Percentiles rank a stretch among this genome's conserved stretches.
Conservation (phyloP, 768 basidiomycete genomes). For the Boletus insuetus region DNA sequence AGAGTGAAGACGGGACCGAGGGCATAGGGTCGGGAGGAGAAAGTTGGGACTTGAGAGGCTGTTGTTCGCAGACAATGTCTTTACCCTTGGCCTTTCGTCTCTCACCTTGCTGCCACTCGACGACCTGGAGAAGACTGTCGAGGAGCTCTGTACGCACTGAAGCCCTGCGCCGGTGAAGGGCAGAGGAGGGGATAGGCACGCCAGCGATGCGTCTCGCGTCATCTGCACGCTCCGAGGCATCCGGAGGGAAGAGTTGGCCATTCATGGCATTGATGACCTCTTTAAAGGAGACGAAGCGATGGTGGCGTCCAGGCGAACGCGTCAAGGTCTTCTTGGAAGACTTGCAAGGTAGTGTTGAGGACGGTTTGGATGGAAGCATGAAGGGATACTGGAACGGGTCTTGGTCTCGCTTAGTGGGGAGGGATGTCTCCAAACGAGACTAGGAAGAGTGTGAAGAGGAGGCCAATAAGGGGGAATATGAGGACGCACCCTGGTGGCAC, state of each 20-base stretch:
- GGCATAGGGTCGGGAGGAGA: slow-evolving; percentile 16
- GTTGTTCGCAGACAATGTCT: slow-evolving; percentile 34
- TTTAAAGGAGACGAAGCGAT: slow-evolving; percentile 48
- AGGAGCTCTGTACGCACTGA: slow-evolving; percentile 38
- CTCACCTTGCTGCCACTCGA: slow-evolving; percentile 42
- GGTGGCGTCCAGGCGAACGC: slow-evolving; percentile 13
- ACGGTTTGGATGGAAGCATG: slow-evolving; percentile 25
- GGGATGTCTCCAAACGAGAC: slow-evolving; percentile 14
- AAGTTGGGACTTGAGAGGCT: slow-evolving; percentile 8
- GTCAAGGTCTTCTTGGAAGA: slow-evolving; percentile 4
- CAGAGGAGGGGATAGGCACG: slow-evolving; percentile 15
- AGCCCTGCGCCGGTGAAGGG: slow-evolving; percentile 17
- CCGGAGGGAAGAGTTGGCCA: slow-evolving; percentile 52
- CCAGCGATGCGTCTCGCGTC: slow-evolving; percentile 31
- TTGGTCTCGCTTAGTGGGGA: slow-evolving; percentile 15
- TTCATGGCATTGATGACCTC: slow-evolving; percentile 58
- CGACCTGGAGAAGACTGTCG: slow-evolving; percentile 41
- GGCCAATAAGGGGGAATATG: neutral
- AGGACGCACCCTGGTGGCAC: slow-evolving; percentile 22
- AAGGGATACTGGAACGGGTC: slow-evolving; percentile 34
- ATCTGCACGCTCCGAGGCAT: slow-evolving; percentile 32
- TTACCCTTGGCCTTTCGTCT: slow-evolving; percentile 39
- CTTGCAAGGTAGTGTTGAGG: slow-evolving; percentile 20
- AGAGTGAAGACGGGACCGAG: slow-evolving; percentile 22
- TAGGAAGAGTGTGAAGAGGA: slow-evolving; percentile 9